Conservation (phyloP, 2,329 filamentous ascomycete genomes). For the Penicillium verrucosum region DNA sequence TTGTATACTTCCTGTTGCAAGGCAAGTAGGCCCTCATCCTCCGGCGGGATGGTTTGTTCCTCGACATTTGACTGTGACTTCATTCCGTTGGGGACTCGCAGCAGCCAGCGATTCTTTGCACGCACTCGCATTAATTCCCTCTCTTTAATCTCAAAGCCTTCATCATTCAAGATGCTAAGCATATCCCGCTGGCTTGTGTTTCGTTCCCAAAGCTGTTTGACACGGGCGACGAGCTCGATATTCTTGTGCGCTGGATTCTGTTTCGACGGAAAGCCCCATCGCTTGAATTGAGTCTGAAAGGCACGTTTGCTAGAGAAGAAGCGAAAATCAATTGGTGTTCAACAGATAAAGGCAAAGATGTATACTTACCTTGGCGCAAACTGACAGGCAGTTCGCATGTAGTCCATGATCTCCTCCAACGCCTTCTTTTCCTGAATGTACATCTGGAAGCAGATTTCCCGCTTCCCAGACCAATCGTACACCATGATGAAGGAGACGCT, state of each 20-base stretch:
- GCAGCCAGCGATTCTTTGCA: slow-evolving; percentile 64
- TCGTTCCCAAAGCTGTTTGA: slow-evolving; percentile 73
- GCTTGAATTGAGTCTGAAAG: slow-evolving; percentile 71
- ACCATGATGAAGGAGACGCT: slow-evolving; percentile 40
- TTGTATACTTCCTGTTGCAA: slow-evolving; percentile 42
- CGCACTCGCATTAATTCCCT: slow-evolving; percentile 69
- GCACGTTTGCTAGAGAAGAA: slow-evolving; percentile 59
- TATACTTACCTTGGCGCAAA: slow-evolving; percentile 66
- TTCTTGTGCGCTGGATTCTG: slow-evolving; percentile 71
- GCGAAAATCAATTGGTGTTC: neutral
- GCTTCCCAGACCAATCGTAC: slow-evolving; percentile 67
- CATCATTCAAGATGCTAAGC: slow-evolving; percentile 64
- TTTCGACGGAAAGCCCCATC: slow-evolving; percentile 76
- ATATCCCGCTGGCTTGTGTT: slow-evolving; percentile 73
- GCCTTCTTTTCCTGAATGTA: slow-evolving; percentile 74
- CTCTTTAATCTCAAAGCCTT: slow-evolving; percentile 70
- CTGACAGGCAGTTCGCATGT: slow-evolving; percentile 61
- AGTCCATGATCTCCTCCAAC: slow-evolving; percentile 70
- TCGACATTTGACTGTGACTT: slow-evolving; percentile 41
- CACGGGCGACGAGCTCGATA: slow-evolving; percentile 61
- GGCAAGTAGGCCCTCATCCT: slow-evolving; percentile 39
- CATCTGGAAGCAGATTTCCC: slow-evolving; percentile 63
- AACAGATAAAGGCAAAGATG: slow-evolving; percentile 1
- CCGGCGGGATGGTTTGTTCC: slow-evolving; percentile 24
- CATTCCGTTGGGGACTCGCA: slow-evolving; percentile 61